phyloP scores from a whole-genome alignment of 306 rosid genomes.

The Ochetophila trinervis region DNA sequence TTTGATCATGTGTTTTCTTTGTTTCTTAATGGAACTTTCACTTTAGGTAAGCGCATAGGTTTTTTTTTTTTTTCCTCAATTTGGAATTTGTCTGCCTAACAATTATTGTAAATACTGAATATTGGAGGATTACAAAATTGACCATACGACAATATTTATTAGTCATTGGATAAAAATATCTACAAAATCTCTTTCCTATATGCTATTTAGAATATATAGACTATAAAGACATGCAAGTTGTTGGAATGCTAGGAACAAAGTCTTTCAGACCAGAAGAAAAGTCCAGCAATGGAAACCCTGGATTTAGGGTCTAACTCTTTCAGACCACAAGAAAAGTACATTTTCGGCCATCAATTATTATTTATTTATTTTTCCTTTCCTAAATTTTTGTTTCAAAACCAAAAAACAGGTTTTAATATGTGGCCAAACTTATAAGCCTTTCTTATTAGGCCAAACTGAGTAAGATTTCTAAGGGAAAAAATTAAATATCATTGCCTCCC shows the following conservation, averaged over 20 bases:
- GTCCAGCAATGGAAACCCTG: no score
- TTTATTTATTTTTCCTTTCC: no score
- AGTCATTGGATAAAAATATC: not conserved
- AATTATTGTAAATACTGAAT: conserved; percentile 16
- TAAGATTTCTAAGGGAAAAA: not conserved
- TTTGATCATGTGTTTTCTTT: conserved; percentile 4
- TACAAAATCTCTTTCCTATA: not conserved
- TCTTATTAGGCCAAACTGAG: not conserved
- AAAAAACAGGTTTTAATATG: no score
- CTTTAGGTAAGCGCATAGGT: conserved; percentile 8
- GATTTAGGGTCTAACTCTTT: no score
- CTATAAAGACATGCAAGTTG: not conserved
- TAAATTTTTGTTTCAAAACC: no score
- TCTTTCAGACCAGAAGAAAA: no score
- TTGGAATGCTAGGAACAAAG: no score
- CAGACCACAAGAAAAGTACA: no score
- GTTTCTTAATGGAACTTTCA: conserved; percentile 10
- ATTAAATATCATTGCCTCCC: not conserved
- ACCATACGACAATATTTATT: not conserved
- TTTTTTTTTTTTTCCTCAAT: not conserved
- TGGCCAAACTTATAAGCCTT: not conserved
- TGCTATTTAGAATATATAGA: no score
- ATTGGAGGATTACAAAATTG: conserved; percentile 6
- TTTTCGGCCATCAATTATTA: no score
- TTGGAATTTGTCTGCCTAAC: conserved; percentile 12